phyloP scores from a whole-genome alignment of 1,284 basidiomycete genomes.

The Tylopilus orsonianus region DNA sequence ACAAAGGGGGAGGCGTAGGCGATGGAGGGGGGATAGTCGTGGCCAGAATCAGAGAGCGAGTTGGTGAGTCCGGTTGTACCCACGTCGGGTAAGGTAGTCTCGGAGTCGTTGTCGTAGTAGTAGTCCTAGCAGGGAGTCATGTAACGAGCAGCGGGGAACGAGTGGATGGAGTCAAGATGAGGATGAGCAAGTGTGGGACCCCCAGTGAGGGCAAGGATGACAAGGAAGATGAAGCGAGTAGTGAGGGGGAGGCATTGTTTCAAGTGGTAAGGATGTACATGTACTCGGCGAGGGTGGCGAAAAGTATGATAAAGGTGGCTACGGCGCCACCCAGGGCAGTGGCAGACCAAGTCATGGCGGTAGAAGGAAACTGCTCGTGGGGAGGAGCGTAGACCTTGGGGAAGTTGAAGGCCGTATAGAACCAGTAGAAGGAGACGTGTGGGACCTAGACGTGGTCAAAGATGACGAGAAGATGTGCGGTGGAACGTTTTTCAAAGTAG shows the following conservation, averaged over 20 bases:
- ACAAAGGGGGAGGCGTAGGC: constrained; percentile 56
- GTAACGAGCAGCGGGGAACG: no score
- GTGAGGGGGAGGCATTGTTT: constrained; percentile 94
- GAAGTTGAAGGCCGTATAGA: constrained; percentile 94
- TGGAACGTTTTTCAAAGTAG: constrained; percentile 94
- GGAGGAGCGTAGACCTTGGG: constrained; percentile 87
- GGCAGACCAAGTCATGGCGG: constrained; percentile 92
- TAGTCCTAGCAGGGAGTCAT: no score
- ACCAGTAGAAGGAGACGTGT: constrained; percentile 89
- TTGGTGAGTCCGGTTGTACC: constrained; percentile 37
- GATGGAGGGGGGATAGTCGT: constrained; percentile 52
- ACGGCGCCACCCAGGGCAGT: constrained; percentile 90
- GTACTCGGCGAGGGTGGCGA: constrained; percentile 89
- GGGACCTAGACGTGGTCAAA: constrained; percentile 97
- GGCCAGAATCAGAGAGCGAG: constrained; percentile 45
- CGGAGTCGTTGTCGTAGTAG: constrained; percentile 35
- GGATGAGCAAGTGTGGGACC: no score
- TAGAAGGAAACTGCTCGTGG: constrained; percentile 54
- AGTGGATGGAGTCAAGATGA: no score
- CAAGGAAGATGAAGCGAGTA: constrained; percentile 83
- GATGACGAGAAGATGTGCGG: constrained; percentile 94
- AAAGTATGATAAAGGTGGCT: constrained; percentile 87
- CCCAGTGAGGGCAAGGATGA: constrained; percentile 83
- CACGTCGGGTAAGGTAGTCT: constrained; percentile 30
- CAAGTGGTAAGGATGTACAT: constrained; percentile 96